These are phyloP conservation scores for Stentor roeselii DNA, from an alignment of 73 alveolate species.

Conservation along the genomic window DNA sequence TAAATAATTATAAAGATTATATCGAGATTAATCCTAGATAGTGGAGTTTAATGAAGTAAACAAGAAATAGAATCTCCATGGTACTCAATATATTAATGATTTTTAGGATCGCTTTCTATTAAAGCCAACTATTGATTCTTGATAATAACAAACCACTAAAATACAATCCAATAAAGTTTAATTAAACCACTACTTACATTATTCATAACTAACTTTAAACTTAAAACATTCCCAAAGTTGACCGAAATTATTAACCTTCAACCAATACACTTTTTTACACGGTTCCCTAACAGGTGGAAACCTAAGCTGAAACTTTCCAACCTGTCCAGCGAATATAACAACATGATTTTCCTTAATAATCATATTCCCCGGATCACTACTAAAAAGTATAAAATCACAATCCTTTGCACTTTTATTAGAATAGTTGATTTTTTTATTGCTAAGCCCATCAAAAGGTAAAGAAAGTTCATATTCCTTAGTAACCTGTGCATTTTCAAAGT, in stretches of 20 bases:
- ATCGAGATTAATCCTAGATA: too few relatives aligned
- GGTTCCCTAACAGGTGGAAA: conserved; percentile 25
- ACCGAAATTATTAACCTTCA: background rate
- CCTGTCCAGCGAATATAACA: background rate
- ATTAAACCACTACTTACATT: too few relatives aligned
- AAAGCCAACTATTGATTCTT: too few relatives aligned
- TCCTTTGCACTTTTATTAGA: background rate
- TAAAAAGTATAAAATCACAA: background rate
- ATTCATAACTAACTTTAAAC: background rate
- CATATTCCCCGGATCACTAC: background rate
- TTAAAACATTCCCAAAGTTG: conserved; percentile 24
- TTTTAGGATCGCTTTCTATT: too few relatives aligned
- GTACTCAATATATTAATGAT: too few relatives aligned
- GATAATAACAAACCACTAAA: too few relatives aligned
- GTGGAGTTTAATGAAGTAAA: too few relatives aligned
- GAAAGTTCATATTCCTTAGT: background rate
- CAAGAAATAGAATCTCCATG: too few relatives aligned
- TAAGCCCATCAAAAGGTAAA: background rate
- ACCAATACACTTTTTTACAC: background rate
- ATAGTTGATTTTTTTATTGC: conserved; percentile 24
- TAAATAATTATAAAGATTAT: too few relatives aligned
- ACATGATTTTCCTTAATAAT: conserved; percentile 13
- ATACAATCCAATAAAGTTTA: too few relatives aligned
- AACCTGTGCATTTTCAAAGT: background rate
- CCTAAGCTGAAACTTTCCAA: conserved; percentile 22